phyloP scores from a whole-genome alignment of 2,329 filamentous ascomycete species.

The Didymella pomorum region DNA sequence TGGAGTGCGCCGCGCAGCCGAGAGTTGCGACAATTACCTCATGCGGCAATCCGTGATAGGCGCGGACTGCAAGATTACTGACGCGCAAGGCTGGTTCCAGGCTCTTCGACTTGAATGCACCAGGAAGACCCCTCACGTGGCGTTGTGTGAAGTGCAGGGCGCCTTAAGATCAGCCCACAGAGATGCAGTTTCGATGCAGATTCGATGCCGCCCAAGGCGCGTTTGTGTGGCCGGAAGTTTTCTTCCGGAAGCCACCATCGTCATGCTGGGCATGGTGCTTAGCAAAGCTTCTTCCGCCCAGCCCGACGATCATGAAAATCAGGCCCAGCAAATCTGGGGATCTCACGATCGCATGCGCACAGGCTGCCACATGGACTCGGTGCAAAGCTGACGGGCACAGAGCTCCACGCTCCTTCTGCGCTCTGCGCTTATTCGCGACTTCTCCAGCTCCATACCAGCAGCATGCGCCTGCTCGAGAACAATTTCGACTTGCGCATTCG shows the following conservation, averaged over 20 bases:
- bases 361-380: background rate
- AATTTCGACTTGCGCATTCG: background rate
- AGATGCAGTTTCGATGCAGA: background rate
- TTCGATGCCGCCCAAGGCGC: no score
- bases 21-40: background rate
- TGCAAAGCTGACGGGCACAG: background rate
- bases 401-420: background rate
- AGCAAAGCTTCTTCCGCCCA: background rate
- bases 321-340: background rate
- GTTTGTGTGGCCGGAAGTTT: slow-evolving; percentile 1
- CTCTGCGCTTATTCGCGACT: background rate
- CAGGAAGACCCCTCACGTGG: slow-evolving; percentile 4
- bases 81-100: background rate
- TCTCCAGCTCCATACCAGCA: background rate
- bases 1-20: background rate
- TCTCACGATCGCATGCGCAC: background rate
- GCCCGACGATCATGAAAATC: slow-evolving; percentile 1
- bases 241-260: slow-evolving; percentile 2
- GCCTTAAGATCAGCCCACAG: background rate
- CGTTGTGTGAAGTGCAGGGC: background rate
- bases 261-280: slow-evolving; percentile 7
- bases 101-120: background rate
- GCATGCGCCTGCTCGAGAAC: background rate
- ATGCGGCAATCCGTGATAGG: background rate
- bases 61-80: background rate